Evolutionary conservation across 768 basidiomycete genomes (phyloP).

Genomic region (Rhodosporidiobolus sp.): DNA sequence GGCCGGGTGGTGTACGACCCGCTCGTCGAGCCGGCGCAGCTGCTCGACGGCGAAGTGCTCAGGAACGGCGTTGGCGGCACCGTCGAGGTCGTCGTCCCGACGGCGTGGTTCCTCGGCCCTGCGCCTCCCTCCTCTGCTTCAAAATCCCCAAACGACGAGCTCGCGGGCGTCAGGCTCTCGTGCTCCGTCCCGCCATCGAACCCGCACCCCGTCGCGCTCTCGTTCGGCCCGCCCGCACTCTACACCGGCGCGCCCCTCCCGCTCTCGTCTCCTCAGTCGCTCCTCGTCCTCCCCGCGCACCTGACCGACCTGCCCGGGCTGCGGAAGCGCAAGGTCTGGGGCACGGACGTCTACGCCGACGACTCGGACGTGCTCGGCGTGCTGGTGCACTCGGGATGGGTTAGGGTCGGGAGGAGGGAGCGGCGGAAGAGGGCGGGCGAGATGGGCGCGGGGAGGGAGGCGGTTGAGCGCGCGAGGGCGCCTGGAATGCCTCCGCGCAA

Average conservation of each 20-base stretch:
- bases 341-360: conserved; percentile 54
- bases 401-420: conserved; percentile 41
- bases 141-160: background rate
- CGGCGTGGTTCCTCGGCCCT: conserved; percentile 28
- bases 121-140: background rate
- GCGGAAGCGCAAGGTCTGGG: conserved; percentile 49
- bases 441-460: conserved; percentile 24
- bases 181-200: conserved; percentile 7
- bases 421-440: conserved; percentile 14
- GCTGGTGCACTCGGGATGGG: conserved; percentile 52
- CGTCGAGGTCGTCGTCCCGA: conserved; percentile 37
- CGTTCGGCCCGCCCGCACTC: conserved; percentile 10
- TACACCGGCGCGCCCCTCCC: conserved; percentile 25
- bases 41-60: conserved; percentile 39
- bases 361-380: conserved; percentile 51
- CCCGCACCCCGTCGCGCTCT: conserved; percentile 12
- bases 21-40: conserved; percentile 29
- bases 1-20: conserved; percentile 41
- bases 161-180: background rate
- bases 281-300: conserved; percentile 28
- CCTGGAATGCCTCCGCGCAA: background rate
- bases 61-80: conserved; percentile 32
- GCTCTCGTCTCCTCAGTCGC: background rate
- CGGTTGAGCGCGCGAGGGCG: conserved; percentile 4
- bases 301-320: conserved; percentile 40